Base-by-base conservation (phyloP, 495 filamentous ascomycete species). In the Aspergillus biplanus region DNA sequence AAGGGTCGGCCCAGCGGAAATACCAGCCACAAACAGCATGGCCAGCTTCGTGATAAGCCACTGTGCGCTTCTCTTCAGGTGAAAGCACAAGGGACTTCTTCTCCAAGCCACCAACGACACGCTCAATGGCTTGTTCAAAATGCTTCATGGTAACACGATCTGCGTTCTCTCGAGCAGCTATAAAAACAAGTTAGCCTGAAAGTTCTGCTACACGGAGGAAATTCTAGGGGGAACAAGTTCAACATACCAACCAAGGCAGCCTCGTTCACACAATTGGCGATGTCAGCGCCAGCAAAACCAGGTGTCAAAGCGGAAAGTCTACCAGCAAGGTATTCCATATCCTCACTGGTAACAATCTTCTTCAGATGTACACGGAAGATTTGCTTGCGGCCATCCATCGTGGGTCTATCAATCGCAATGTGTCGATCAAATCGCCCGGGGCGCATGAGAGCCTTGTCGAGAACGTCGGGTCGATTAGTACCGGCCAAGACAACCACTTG, bases 21-120 rank as follows among this genome's bases (percentile, higher is more conserved):
- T 89, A 99, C 95, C 95, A 99, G 62, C 95, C 95, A 78, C 96
- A 99, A 73, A 99, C 93, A 64, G 95, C 95, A 73, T 99, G 95
- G 57, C 95, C 95, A 58, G 95, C 95, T 81, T 99, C 95, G 79
- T 99, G 95, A 75, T 98, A 99, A 21, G 95, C 96, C 35, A 99
- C 93, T 0, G 90, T 94, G 65, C 83, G 87, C 86, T 97, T 98
- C 80, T 99, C 96, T 61, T 92, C 86, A 7, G 96, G 93, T 47
- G 88, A 89, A 56, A 99, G 87, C 31, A 99, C 92, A 33, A 97
- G 83, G 5, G 92, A 96, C 74, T 94, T 97, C 83, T 94, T 96
- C 82, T 99, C 95, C 1, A 99, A 82, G 63, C 95, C 95, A 70
- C 92, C 95, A 66, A 99, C 89, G 13, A 97, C 92, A 77, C 95